Evolutionary conservation across 179 eudicot genomes (phyloP), one percentile per base, ranked within the genome.

Genomic region (Patellifolia procumbens): DNA sequence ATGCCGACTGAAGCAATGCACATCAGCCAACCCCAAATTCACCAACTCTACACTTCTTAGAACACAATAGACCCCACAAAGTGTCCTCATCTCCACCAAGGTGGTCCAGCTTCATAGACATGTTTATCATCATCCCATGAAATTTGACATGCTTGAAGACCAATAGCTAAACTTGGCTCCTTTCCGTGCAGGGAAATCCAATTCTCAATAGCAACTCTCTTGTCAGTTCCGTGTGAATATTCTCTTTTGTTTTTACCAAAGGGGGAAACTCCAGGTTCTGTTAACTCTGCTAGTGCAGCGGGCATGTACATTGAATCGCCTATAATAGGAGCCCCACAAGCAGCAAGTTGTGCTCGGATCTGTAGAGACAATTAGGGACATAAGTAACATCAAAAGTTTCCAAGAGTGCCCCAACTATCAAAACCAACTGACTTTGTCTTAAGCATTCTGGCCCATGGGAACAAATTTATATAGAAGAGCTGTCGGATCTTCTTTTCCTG

Each of bases 281-380:
- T 69, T 61, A 85, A 67, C 80, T 90, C 92, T 22, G 94, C 92
- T 29, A 86, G 77, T 45, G 91, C 87, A 81, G 98, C 99, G 48
- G 97, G 92, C 92, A 93, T 88, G 83, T 95, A 95, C 91, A 90
- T 90, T 19, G 98, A 86, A 86, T 95, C 99, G 9, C 99, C 97
- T 39, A 95, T 87, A 68, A 95, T 49, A 66, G 99, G 99, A 13
- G 97, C 99, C 66, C 97, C 91, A 84, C 87, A 87, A 31, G 95
- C 89, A 59, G 99, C 97, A 80, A 95, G 85, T 77, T 95, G 99
- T 68, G 96, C 92, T 73, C 99, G 89, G 81, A 95, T 86, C 99
- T 95, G 87, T 62, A 46, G n/a, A 32, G 20, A 64, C 17, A 73
- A 76, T 45, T 20, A 35, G 62, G 32, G 17, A 63, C 28, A 59